Evolutionary conservation across 257 asterid species (phyloP).

Genomic region (Capsicum baccatum): DNA sequence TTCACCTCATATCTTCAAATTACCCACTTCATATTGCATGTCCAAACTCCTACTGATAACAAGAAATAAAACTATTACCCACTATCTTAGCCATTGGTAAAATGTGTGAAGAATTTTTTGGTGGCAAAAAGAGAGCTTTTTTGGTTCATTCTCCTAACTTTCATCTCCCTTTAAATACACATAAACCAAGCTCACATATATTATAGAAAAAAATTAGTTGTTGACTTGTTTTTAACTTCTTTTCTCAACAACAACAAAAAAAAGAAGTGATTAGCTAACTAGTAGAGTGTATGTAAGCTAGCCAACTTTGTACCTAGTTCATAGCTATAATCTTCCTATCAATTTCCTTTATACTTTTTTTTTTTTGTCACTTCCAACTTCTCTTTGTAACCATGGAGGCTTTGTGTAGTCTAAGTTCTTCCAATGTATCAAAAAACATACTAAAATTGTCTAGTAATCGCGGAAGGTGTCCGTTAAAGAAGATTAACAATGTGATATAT

Average conservation of each 20-base stretch:
- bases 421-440: slow-evolving; percentile 38
- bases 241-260: not conserved
- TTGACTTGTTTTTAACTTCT: slow-evolving; percentile 45
- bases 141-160: slow-evolving; percentile 63
- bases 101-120: slow-evolving; percentile 44
- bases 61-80: slow-evolving; percentile 33
- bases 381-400: slow-evolving; percentile 79
- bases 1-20: too few species aligned
- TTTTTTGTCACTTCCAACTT: slow-evolving; percentile 22
- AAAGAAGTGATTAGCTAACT: slow-evolving; percentile 42
- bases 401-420: slow-evolving; percentile 49
- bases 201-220: slow-evolving; percentile 54
- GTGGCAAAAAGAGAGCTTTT: slow-evolving; percentile 78
- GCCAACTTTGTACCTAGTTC: slow-evolving; percentile 46
- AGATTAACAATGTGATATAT: slow-evolving; percentile 39
- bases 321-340: slow-evolving; percentile 33
- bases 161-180: slow-evolving; percentile 46
- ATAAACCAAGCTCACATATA: slow-evolving; percentile 61
- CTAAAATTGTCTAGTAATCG: slow-evolving; percentile 26
- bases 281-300: slow-evolving; percentile 35
- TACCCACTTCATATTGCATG: too few species aligned
- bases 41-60: not conserved
- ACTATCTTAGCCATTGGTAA: slow-evolving; percentile 48
- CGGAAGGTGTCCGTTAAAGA: slow-evolving; percentile 23
- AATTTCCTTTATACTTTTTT: slow-evolving; percentile 35